Base-by-base conservation (phyloP, 2,329 filamentous ascomycete genomes). In the Cercospora sojina region DNA sequence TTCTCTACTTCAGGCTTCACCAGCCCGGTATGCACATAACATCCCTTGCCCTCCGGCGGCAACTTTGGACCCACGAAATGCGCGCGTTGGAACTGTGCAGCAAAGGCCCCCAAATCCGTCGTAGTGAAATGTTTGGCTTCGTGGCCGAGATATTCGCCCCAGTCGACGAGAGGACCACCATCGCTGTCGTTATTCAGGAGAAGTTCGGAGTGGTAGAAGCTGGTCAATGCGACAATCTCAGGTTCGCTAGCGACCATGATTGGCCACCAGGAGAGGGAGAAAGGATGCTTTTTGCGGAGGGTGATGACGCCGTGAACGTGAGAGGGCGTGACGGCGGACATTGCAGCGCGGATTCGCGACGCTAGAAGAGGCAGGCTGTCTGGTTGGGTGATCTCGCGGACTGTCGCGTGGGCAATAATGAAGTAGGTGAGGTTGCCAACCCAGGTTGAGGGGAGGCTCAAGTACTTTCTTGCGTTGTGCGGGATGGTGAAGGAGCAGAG, bases 341-440 rank as follows among this genome's bases (percentile, higher is more conserved):
- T 61, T 0, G 64, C 70, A 6, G 62, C 55, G 51, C 70, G 64
- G 65, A 71, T 71, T 5, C 64, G 65, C 8, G 60, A 57, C 0
- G 70, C 70, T 8, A 71, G 66, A 20, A 64, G 27, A 9, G 70
- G 70, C 5, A 70, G 35, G 41, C 66, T 68, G 62, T 68, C 62
- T 29, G 56, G 35, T 27, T 65, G 41, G 1, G 66, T 41, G 29
- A 71, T 66, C 35, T 71, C 63, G 7, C 56, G 57, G 35, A 68
- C 58, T 13, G 58, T 58, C n/a, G 58, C 65, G 38, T 67, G 61
- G 1, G 66, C 68, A 13, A 55, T 38, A 63, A 68, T 64, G 65
- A 71, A 70, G 57, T 71, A 71, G 35, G 66, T 65, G 57, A 68
- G 70, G 43, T 71, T 71, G 10, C 70, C 70, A 27, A 71, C 27